Percentiles rank a stretch among this genome's conserved stretches.
phyloP scores from a whole-genome alignment of 176 grass and related monocot species.

The sorghum (Sorghum bicolor) region DNA sequence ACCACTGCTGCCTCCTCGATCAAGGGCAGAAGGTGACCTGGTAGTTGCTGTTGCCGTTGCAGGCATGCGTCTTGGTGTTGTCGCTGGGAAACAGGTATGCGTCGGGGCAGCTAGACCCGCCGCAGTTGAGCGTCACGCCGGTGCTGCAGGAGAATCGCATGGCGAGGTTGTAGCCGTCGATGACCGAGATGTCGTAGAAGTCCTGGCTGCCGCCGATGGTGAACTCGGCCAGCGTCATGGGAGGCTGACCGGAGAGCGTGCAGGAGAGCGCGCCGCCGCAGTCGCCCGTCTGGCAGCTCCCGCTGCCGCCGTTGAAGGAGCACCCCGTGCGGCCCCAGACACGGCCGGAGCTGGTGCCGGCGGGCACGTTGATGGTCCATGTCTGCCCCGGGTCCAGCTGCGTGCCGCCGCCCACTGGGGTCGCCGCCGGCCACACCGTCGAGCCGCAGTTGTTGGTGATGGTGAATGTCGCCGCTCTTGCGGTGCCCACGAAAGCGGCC shows the following conservation, averaged over 20 bases:
- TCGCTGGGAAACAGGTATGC: not conserved
- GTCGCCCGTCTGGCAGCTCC: not conserved
- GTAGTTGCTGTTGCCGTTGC: not conserved
- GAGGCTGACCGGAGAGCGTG: not conserved
- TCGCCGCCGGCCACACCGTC: constrained; percentile 50
- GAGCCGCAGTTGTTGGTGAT: constrained; percentile 50
- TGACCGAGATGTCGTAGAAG: constrained; percentile 2
- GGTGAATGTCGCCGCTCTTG: constrained; percentile 31
- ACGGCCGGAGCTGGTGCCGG: not conserved
- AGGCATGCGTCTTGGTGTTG: not conserved
- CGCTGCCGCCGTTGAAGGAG: constrained; percentile 9
- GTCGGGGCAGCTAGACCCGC: not conserved
- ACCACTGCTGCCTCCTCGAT: not conserved
- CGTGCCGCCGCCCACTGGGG: not conserved
- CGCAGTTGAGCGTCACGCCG: not conserved
- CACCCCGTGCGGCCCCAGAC: constrained; percentile 1
- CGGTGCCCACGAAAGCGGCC: not conserved
- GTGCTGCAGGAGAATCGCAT: constrained; percentile 3
- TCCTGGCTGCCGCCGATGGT: not conserved
- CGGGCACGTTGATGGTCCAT: not conserved
- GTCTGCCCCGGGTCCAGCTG: not conserved
- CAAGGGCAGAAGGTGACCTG: constrained; percentile 22
- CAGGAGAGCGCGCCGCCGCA: not conserved
- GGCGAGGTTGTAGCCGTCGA: not conserved
- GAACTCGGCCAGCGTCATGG: not conserved